Percentiles rank a stretch among this genome's conserved stretches.
Conservation (phyloP, 2,329 filamentous ascomycete genomes). For the Fusarium solani-melongenae region DNA sequence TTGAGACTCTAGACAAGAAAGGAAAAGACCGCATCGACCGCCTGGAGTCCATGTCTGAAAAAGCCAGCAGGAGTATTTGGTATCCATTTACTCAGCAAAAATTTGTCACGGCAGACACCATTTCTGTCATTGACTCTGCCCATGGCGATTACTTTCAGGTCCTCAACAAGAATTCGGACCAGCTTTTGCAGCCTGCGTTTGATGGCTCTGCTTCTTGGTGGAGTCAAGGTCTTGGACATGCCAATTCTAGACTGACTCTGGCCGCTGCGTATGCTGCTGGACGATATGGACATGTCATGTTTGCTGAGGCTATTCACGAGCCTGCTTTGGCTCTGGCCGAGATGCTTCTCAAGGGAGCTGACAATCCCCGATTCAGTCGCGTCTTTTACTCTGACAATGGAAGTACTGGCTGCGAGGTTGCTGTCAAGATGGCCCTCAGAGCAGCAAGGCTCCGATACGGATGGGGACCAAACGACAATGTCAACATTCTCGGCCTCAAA, state of each 20-base stretch:
- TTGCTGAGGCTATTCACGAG: slow-evolving; percentile 82
- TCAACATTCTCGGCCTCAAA: slow-evolving; percentile 79
- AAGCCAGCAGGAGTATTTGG: slow-evolving; percentile 77
- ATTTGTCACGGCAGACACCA: slow-evolving; percentile 68
- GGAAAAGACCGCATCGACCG: slow-evolving; percentile 67
- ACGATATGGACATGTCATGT: slow-evolving; percentile 90
- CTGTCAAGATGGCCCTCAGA: slow-evolving; percentile 84
- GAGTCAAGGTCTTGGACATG: slow-evolving; percentile 89
- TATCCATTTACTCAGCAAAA: slow-evolving; percentile 89
- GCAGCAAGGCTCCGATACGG: slow-evolving; percentile 74
- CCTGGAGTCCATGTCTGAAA: slow-evolving; percentile 69
- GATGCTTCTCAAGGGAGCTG: slow-evolving; percentile 66
- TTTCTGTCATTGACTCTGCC: slow-evolving; percentile 83
- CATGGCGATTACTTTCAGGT: slow-evolving; percentile 83
- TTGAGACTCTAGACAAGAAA: slow-evolving; percentile 62
- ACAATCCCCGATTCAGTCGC: slow-evolving; percentile 73
- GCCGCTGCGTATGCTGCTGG: slow-evolving; percentile 85
- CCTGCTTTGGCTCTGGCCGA: slow-evolving; percentile 79
- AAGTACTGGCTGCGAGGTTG: slow-evolving; percentile 86
- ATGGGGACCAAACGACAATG: slow-evolving; percentile 67
- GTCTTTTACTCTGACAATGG: slow-evolving; percentile 89
- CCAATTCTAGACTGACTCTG: slow-evolving; percentile 76
- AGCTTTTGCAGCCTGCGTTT: slow-evolving; percentile 66
- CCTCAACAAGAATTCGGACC: slow-evolving; percentile 6
- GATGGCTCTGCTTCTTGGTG: slow-evolving; percentile 92